Base-by-base conservation (phyloP, 139 green algal genomes). In the Eudorina sp. region DNA sequence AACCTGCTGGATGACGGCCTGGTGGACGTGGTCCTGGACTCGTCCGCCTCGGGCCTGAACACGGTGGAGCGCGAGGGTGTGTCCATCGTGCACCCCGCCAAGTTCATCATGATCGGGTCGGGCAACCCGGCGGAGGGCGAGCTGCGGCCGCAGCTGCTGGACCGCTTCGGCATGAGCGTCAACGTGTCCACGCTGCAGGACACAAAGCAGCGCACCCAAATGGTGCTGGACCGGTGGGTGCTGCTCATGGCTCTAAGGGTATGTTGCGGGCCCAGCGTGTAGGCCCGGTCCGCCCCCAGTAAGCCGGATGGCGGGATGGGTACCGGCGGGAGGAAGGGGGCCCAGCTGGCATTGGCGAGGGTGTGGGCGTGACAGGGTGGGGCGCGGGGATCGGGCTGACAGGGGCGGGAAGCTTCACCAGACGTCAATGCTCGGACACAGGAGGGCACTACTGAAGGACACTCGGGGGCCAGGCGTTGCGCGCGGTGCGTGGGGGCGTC, bases 11-110 rank as follows among this genome's bases (percentile, higher is more conserved):
- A 97, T 40, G 96, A 98, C 85, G 92, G 91, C 41, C 90, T 98
- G 46, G 96, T 98, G 41, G 95, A 98, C 86, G 94, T 98, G 58
- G 90, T 98, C 76, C 92, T 98, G 53, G 96, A 98, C 91, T 93
- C 89, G 31, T 92, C 93, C 14, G 97, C 97, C 16, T 88, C 84
- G 13, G 96, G 96, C 23, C 19, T 96, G 41, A 99, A 99, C 94
- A 99, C 96, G n/a, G 97, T 99, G 84, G 97, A 99, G 94, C 93
- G 97, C n/a, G 97, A 99, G 92, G 97, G 97, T 69, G 93, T 99
- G 74, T 96, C 93, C 79, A 96, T 99, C 36, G 89, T 94, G 19
- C 97, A 99, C 91, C 97, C 97, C 6, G 97, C 97, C 40, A 96
- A 95, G 75, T 99, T 99, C 92, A 98, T 99, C 94, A 97, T 99